Conservation (phyloP, 169 alveolate genomes). For the Cryptosporidium ubiquitum region DNA sequence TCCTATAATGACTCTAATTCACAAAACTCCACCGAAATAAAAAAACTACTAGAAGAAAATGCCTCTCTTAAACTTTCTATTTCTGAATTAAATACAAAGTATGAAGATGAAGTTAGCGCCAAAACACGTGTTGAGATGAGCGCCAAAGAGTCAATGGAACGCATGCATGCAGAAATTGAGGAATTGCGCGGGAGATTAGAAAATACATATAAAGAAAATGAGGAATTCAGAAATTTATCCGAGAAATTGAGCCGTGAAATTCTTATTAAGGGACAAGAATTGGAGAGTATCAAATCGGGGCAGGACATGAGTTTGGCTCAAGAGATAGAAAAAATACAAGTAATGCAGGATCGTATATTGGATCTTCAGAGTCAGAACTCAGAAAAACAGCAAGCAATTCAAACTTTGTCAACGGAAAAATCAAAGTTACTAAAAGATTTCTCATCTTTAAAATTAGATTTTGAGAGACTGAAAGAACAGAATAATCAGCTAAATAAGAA, state of each 20-base stretch:
- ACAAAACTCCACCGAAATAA: background rate
- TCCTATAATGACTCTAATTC: background rate
- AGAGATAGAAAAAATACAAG: background rate
- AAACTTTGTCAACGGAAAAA: constrained; percentile 46
- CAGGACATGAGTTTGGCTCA: background rate
- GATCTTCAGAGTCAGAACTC: constrained; percentile 60
- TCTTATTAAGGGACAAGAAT: background rate
- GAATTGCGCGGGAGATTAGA: constrained; percentile 22
- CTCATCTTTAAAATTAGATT: background rate
- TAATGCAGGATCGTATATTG: constrained; percentile 1
- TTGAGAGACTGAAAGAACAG: constrained; percentile 23
- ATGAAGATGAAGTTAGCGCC: constrained; percentile 8
- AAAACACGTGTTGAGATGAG: background rate
- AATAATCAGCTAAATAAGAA: constrained; percentile 35
- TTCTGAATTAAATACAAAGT: background rate
- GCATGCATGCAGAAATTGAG: constrained; percentile 17
- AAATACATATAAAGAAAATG: background rate
- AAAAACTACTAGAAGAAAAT: background rate
- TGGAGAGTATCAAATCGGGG: constrained; percentile 4
- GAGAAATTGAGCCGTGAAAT: background rate
- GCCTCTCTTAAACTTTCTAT: constrained; percentile 1
- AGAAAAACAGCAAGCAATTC: constrained; percentile 48
- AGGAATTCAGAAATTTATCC: background rate
- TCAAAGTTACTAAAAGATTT: constrained; percentile 19
- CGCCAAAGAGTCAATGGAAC: background rate